Percentiles rank a stretch among this genome's conserved stretches.
These are phyloP conservation scores for Talaromyces thailandensis DNA, from an alignment of 495 filamentous ascomycete genomes.

Conservation along the genomic window DNA sequence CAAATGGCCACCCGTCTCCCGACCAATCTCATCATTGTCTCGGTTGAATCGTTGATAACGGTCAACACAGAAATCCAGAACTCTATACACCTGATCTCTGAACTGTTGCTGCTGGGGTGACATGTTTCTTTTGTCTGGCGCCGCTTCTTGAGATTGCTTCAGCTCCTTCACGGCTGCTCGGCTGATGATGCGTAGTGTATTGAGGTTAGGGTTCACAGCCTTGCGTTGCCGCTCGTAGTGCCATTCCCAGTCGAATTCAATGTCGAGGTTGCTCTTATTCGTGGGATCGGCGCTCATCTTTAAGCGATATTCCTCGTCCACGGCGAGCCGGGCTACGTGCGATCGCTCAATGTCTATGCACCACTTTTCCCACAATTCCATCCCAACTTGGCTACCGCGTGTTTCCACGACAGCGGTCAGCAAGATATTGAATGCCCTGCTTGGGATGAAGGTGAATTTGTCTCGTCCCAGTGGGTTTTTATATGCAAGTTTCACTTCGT, in stretches of 20 bases:
- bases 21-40: slow-evolving; percentile 21
- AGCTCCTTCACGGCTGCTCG: slow-evolving; percentile 28
- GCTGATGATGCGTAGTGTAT: slow-evolving; percentile 33
- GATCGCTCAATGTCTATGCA: slow-evolving; percentile 25
- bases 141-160: background rate
- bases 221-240: slow-evolving; percentile 17
- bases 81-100: slow-evolving; percentile 4
- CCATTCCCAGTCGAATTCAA: slow-evolving; percentile 21
- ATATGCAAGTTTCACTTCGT: slow-evolving; percentile 12
- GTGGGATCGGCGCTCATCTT: slow-evolving; percentile 16
- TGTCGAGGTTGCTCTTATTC: slow-evolving; percentile 14
- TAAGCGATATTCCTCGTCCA: slow-evolving; percentile 23
- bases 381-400: slow-evolving; percentile 32
- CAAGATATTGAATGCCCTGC: slow-evolving; percentile 36
- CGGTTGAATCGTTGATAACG: slow-evolving; percentile 24
- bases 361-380: slow-evolving; percentile 31
- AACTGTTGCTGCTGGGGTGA: background rate
- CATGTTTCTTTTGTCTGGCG: background rate
- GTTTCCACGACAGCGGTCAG: slow-evolving; percentile 39
- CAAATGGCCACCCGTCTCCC: slow-evolving; percentile 25
- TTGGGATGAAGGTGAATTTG: slow-evolving; percentile 19
- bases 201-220: slow-evolving; percentile 24
- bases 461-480: slow-evolving; percentile 6
- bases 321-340: slow-evolving; percentile 12
- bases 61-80: slow-evolving; percentile 29